A percentile compares a stretch with the other conserved stretches of the same genome.
phyloP scores from a whole-genome alignment of 2,329 filamentous ascomycete genomes.

The Botryotinia convoluta region DNA sequence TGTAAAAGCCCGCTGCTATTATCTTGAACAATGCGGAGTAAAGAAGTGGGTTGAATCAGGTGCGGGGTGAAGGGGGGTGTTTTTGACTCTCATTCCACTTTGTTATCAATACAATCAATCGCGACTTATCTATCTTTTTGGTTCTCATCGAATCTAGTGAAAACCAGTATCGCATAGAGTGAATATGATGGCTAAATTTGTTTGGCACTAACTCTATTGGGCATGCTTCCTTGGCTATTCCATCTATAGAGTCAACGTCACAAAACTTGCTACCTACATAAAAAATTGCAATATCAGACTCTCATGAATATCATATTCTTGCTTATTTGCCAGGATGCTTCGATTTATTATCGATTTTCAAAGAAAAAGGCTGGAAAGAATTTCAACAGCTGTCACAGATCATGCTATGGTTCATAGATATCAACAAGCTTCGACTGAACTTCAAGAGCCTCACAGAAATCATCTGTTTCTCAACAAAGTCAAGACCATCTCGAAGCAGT shows the following conservation, averaged over 20 bases:
- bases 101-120: background rate
- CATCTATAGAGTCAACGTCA: background rate
- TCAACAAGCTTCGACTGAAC: background rate
- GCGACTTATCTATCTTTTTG: background rate
- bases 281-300: background rate
- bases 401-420: background rate
- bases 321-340: background rate
- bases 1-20: fast-evolving
- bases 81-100: background rate
- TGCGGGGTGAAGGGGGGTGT: too few relatives aligned
- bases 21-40: background rate
- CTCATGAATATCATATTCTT: background rate
- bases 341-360: background rate
- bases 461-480: background rate
- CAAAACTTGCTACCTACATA: background rate
- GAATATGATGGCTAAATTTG: background rate
- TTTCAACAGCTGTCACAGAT: too few relatives aligned
- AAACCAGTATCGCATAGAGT: background rate
- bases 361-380: background rate
- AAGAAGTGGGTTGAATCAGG: background rate
- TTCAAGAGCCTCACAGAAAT: background rate
- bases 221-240: background rate
- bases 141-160: background rate
- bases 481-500: background rate
- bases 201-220: background rate